Percentiles rank a stretch among this genome's conserved stretches.
These are phyloP conservation scores for Verticillium dahliae DNA, from an alignment of 2,329 filamentous ascomycete species.

Conservation along the genomic window DNA sequence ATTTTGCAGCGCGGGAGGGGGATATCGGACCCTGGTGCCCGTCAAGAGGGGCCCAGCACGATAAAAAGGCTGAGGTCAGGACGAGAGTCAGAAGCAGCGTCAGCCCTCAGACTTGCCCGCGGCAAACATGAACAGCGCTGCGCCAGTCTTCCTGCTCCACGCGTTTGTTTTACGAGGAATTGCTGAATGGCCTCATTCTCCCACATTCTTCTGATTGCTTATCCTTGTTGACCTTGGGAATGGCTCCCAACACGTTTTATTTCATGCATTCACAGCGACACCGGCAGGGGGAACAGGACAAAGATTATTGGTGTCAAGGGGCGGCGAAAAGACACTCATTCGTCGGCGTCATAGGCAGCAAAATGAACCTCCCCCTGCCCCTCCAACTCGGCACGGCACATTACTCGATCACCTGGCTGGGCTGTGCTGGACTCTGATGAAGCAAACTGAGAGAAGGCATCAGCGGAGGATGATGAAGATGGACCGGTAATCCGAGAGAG, in stretches of 20 bases:
- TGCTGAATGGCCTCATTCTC: neutral
- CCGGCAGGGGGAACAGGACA: neutral
- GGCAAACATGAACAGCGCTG: no score
- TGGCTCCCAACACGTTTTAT: neutral
- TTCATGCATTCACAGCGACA: neutral
- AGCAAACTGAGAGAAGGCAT: neutral
- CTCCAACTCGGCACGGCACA: neutral
- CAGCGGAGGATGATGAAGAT: neutral
- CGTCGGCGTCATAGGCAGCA: neutral
- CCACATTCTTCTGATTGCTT: neutral
- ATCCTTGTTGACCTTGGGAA: neutral
- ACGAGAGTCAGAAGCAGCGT: neutral
- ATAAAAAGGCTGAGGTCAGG: neutral
- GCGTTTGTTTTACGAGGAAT: no score
- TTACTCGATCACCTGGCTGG: neutral
- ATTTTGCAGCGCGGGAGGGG: neutral
- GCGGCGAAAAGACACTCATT: neutral
- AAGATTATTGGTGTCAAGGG: neutral
- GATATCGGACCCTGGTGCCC: neutral
- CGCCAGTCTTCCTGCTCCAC: neutral
- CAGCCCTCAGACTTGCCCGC: neutral
- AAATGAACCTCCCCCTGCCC: neutral
- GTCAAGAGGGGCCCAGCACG: neutral
- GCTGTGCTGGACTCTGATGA: neutral
- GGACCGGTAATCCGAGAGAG: constrained; percentile 1